Percentiles rank a stretch among this genome's conserved stretches.
These are phyloP conservation scores for Trichosporon ovoides DNA, from an alignment of 1,284 basidiomycete genomes.

Conservation along the genomic window DNA sequence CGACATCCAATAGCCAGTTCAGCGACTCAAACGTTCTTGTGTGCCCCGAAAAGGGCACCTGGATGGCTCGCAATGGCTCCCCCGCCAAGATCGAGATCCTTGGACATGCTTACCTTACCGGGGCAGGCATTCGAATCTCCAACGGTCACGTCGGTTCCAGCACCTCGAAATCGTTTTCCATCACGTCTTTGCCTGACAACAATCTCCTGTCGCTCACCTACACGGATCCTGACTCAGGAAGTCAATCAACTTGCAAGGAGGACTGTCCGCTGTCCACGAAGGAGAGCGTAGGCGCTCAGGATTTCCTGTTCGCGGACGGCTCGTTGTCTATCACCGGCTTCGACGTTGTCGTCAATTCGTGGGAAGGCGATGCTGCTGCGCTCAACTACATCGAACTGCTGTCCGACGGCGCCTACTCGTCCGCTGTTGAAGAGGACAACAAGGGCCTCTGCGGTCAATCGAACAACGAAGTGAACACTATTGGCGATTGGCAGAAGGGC, in stretches of 20 bases:
- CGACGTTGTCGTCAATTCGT: slow-evolving; percentile 72
- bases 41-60: slow-evolving; percentile 71
- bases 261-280: slow-evolving; percentile 71
- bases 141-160: slow-evolving; percentile 79
- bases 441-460: slow-evolving; percentile 33
- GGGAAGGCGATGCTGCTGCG: slow-evolving; percentile 72
- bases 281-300: slow-evolving; percentile 58
- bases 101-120: slow-evolving; percentile 58
- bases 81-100: slow-evolving; percentile 68
- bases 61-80: slow-evolving; percentile 72
- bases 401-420: slow-evolving; percentile 61
- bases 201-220: slow-evolving; percentile 68
- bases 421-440: slow-evolving; percentile 50
- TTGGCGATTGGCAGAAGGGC: slow-evolving; percentile 65
- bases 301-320: slow-evolving; percentile 68
- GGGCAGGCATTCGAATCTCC: slow-evolving; percentile 74
- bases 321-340: slow-evolving; percentile 56
- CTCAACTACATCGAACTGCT: slow-evolving; percentile 84
- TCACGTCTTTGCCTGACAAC: slow-evolving; percentile 84
- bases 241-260: slow-evolving; percentile 65
- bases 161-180: slow-evolving; percentile 77
- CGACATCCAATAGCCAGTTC: slow-evolving; percentile 61
- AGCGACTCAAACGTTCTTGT: slow-evolving; percentile 67
- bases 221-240: slow-evolving; percentile 66
- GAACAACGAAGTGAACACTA: slow-evolving; percentile 49